Conservation (phyloP, 148 eudicot species). For the Drosera capensis region DNA sequence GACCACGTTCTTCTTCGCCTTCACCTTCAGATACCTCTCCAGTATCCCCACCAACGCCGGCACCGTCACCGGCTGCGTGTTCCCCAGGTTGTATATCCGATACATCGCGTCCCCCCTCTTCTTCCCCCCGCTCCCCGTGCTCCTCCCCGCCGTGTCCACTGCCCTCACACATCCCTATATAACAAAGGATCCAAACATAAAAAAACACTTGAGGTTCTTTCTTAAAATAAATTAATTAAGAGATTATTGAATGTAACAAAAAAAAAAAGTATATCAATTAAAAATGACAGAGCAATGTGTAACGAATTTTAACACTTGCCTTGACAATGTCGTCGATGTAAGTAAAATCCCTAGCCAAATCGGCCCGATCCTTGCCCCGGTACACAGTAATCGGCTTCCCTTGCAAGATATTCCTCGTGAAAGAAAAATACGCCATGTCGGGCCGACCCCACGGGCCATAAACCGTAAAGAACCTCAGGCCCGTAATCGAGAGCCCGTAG, state of each 20-base stretch:
- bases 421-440: slow-evolving; percentile 76
- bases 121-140: slow-evolving; percentile 70
- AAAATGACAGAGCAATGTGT: no score
- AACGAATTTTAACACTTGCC: no score
- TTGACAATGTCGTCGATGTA: slow-evolving; percentile 70
- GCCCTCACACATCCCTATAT: slow-evolving; percentile 58
- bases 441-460: slow-evolving; percentile 87
- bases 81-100: slow-evolving; percentile 61
- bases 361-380: slow-evolving; percentile 42
- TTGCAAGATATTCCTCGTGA: slow-evolving; percentile 40
- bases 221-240: no score
- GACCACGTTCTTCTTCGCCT: slow-evolving; percentile 59
- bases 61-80: slow-evolving; percentile 64
- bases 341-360: slow-evolving; percentile 62
- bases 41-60: slow-evolving; percentile 50
- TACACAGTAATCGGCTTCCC: slow-evolving; percentile 61
- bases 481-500: slow-evolving; percentile 58
- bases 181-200: no score
- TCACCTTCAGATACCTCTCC: slow-evolving; percentile 49
- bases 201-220: no score
- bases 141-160: slow-evolving; percentile 43
- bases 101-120: slow-evolving; percentile 49
- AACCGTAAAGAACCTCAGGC: slow-evolving; percentile 60
- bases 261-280: no score
- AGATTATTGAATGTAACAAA: no score